Evolutionary conservation across 768 basidiomycete species (phyloP), one percentile per base, ranked within the genome.

Genomic region (Neoboletus brunneissimus): DNA sequence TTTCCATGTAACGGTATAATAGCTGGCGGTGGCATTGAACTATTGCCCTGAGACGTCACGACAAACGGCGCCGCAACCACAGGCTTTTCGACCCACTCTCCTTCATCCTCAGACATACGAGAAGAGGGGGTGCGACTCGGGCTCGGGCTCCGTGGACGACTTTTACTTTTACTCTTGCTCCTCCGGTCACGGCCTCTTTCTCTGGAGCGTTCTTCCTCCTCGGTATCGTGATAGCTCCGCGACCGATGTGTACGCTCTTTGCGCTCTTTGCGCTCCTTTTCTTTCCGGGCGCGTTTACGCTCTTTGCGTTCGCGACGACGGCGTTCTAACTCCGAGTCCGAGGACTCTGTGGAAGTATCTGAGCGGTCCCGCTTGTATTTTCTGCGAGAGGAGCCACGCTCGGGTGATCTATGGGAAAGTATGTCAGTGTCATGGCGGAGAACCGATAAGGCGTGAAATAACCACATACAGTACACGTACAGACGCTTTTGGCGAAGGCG

Each of bases 401-500:
- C 80, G 0, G 79, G 82, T 23, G 85, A 85, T 47, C 88, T 90
- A 53, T n/a, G 44, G 23, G 49, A 47, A 51, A 35, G 43, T 8
- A n/a, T n/a, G n/a, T n/a, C n/a, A 15, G 25, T 32, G 29, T 63
- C 43, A 47, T 18, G 16, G 20, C 20, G 12, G 22, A 15, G 8
- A 50, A 25, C 27, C 40, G 6, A n/a, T 34, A 27, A 3, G 7
- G 10, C 0, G 5, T 13, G 25, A 25, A 55, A 40, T 22, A 7
- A 43, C 25, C 3, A 76, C 85, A 31, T 72, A 89, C 83, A 82
- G 59, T 45, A 72, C 70, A 37, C 89, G 82, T 37, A 80, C 73
- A 53, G 84, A 83, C 11, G 78, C 81, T 60, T 86, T 87, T 0
- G 92, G 92, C 3, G 92, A 94, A 4, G 84, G 72, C 2, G 92